Percentiles rank a stretch among this genome's conserved stretches.
These are phyloP conservation scores for Vigna reflexopilosa DNA, from an alignment of 306 rosid species.

Conservation along the genomic window DNA sequence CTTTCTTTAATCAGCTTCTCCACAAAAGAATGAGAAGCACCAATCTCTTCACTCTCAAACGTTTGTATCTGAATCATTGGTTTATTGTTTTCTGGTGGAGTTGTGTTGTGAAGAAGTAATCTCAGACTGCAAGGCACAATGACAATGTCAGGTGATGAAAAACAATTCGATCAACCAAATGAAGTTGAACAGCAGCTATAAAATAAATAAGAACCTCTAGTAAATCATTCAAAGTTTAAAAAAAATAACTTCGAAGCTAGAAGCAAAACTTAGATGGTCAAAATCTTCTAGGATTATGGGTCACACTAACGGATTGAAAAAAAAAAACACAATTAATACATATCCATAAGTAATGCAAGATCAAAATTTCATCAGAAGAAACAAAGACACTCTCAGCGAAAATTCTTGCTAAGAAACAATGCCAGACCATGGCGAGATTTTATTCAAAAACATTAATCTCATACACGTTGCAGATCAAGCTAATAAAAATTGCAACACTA, in stretches of 20 bases:
- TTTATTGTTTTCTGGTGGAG: conserved; percentile 67
- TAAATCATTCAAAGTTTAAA: conserved; percentile 23
- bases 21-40: conserved; percentile 62
- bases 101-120: conserved; percentile 75
- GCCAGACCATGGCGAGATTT: conserved; percentile 20
- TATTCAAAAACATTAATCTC: conserved; percentile 21
- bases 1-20: conserved; percentile 77
- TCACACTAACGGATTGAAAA: not conserved
- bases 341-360: conserved; percentile 33
- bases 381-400: not conserved
- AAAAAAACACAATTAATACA: not conserved
- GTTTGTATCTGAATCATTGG: conserved; percentile 51
- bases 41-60: conserved; percentile 66
- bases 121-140: conserved; percentile 73
- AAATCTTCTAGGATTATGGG: conserved; percentile 27
- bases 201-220: not conserved
- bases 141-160: conserved; percentile 23
- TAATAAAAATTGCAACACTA: not conserved
- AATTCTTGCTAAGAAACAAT: not conserved
- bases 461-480: conserved; percentile 8
- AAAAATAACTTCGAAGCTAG: not conserved
- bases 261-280: conserved; percentile 15
- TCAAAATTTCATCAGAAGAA: conserved; percentile 22
- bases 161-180: conserved; percentile 34
- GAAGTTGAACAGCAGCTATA: conserved; percentile 21